phyloP scores from a whole-genome alignment of 768 basidiomycete species.

The Podaxis sp. region DNA sequence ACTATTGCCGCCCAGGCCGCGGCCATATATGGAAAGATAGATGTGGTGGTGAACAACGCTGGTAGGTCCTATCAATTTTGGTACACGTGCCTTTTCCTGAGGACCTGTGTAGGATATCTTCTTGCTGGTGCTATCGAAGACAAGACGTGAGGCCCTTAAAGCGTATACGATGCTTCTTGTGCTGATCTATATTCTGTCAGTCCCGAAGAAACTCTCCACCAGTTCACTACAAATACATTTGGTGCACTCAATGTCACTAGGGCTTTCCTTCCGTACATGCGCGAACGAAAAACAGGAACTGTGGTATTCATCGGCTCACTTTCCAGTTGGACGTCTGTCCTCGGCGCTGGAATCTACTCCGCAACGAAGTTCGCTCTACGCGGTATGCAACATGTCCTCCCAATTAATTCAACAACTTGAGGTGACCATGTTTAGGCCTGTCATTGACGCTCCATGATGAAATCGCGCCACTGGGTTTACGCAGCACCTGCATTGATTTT shows the following conservation, averaged over 20 bases:
- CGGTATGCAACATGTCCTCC: conserved; percentile 18
- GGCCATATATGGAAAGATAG: conserved; percentile 38
- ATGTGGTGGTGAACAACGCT: conserved; percentile 49
- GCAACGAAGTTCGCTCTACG: conserved; percentile 40
- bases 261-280: conserved; percentile 50
- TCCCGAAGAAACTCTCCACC: conserved; percentile 41
- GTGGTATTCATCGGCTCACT: conserved; percentile 45
- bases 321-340: conserved; percentile 36
- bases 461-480: conserved; percentile 36
- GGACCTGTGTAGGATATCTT: conserved; percentile 30
- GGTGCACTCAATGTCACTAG: conserved; percentile 43
- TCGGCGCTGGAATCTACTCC: conserved; percentile 36
- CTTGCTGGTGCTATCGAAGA: conserved; percentile 33
- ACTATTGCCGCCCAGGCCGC: conserved; percentile 35
- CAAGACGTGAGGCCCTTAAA: conserved; percentile 26
- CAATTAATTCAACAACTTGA: background rate
- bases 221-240: conserved; percentile 46
- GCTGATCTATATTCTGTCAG: conserved; percentile 14
- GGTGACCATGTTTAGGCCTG: conserved; percentile 23
- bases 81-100: background rate
- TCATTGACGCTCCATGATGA: conserved; percentile 34
- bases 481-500: conserved; percentile 37
- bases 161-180: background rate
- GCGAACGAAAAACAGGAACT: conserved; percentile 40
- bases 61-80: conserved; percentile 23